Base-by-base conservation (phyloP, 2,329 filamentous ascomycete genomes). In the Madurella mycetomatis region DNA sequence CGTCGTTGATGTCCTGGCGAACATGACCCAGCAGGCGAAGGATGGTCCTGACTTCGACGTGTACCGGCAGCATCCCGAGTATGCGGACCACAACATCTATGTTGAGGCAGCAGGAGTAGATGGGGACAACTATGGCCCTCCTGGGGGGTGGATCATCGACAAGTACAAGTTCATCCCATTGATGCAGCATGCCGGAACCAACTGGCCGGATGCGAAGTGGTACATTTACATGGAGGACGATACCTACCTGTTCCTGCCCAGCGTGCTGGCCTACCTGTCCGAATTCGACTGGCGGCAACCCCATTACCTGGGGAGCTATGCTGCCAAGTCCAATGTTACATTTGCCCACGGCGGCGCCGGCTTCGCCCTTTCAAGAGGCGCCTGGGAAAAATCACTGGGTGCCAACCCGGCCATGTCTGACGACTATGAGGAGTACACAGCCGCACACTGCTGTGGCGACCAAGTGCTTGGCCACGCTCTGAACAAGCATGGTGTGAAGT, bases 141-240 rank as follows among this genome's bases (percentile, higher is more conserved):
- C 55, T 2, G 55, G 55, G 2, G 55, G 55, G 1, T 57, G 55
- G 55, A 55, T 57, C 18, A 41, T 57, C n/a, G 55, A 57, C 49
- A 57, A 57, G 46, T 57, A 50, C 48, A 57, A 57, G 37, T 57
- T 57, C 16, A 8, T 57, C 3, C 55, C 55, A 9, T 11, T 57
- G 17, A 54, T 57, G 15, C 34, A 51, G 15, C 55, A 57, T 41
- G 55, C 55, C n/a, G 55, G 55, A 5, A 42, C 31, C 12, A 54
- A 57, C 49, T 50, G 48, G 42, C 52, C 52, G 15, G 13, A 50
- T 2, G 55, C 46, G 13, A 57, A 57, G 30, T 57, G 55, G 55
- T 57, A 57, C 32, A 52, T 57, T 32, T 57, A 57, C 55, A 54
- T 54, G 55, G 55, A 57, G 17, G 55, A 57, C 19, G 55, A 57